Conservation (phyloP, 2,329 filamentous ascomycete species). For the Neonectria neomacrospora region DNA sequence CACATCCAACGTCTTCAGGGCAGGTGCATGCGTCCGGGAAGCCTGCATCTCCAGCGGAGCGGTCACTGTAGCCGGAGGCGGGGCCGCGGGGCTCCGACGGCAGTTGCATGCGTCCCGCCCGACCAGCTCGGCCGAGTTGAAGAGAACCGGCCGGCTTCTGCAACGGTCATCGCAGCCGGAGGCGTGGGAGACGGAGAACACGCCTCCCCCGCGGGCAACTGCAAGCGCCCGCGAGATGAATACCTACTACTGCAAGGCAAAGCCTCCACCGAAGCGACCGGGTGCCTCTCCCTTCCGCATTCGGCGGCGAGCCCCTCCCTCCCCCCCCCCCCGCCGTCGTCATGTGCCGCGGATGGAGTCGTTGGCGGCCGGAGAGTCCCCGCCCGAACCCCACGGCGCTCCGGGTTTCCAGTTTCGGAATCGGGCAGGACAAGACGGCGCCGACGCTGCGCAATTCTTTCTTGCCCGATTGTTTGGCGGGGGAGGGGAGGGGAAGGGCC, state of each 20-base stretch:
- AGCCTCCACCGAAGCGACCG: constrained; percentile 10
- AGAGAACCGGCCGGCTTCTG: not conserved
- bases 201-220: constrained; percentile 14
- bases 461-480: not conserved
- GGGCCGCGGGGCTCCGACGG: constrained; percentile 1
- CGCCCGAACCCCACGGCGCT: constrained; percentile 24
- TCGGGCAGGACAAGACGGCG: constrained; percentile 21
- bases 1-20: not conserved
- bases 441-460: constrained; percentile 9
- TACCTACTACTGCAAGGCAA: too few relatives aligned
- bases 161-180: constrained; percentile 14
- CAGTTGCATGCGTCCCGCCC: constrained; percentile 17
- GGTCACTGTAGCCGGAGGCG: constrained; percentile 35
- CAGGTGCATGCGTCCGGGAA: constrained; percentile 32
- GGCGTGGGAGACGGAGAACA: not conserved
- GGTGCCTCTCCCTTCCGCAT: constrained; percentile 33
- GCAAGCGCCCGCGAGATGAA: constrained; percentile 25
- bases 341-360: constrained; percentile 18
- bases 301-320: constrained; percentile 18
- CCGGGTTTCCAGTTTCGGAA: constrained; percentile 33
- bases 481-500: not conserved
- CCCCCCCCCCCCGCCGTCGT: too few relatives aligned
- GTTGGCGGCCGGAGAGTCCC: constrained; percentile 20
- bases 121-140: not conserved
- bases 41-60: constrained; percentile 2